Percentiles rank a stretch among this genome's conserved stretches.
phyloP scores from a whole-genome alignment of 345 rosid genomes.

The Acer negundo region DNA sequence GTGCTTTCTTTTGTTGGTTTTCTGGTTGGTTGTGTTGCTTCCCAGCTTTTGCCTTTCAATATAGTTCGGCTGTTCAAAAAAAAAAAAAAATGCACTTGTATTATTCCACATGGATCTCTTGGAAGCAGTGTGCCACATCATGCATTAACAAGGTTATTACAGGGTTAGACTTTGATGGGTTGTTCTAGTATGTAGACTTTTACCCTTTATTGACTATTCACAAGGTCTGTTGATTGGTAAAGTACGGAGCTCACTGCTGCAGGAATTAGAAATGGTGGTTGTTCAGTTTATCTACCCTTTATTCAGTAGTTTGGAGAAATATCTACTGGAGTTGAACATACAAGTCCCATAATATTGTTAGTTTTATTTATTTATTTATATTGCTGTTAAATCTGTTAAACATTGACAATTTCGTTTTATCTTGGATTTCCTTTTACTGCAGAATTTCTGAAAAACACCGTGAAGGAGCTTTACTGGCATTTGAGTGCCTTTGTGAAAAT shows the following conservation, averaged over 20 bases:
- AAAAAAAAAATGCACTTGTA: too few species aligned
- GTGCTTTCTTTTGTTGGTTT: too few species aligned
- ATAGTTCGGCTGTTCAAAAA: too few species aligned
- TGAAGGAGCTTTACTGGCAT: conserved; percentile 92
- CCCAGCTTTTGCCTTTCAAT: too few species aligned
- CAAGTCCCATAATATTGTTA: neutral
- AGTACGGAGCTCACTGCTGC: neutral
- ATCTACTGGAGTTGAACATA: neutral
- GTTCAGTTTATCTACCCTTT: neutral
- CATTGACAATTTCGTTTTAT: neutral
- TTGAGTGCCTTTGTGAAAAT: conserved; percentile 95
- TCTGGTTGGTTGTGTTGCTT: too few species aligned
- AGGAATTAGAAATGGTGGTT: neutral
- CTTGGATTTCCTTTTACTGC: conserved; percentile 19
- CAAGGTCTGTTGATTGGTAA: neutral
- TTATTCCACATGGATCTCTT: neutral
- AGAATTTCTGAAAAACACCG: conserved; percentile 91
- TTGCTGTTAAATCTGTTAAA: neutral
- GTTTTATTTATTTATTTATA: neutral
- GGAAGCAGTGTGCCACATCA: neutral
- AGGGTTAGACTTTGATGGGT: neutral
- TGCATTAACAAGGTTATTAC: neutral
- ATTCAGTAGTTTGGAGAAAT: neutral
- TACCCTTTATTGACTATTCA: neutral
- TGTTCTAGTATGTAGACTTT: neutral